Conservation (phyloP, 768 basidiomycete species). For the Termitomyces sp. region DNA sequence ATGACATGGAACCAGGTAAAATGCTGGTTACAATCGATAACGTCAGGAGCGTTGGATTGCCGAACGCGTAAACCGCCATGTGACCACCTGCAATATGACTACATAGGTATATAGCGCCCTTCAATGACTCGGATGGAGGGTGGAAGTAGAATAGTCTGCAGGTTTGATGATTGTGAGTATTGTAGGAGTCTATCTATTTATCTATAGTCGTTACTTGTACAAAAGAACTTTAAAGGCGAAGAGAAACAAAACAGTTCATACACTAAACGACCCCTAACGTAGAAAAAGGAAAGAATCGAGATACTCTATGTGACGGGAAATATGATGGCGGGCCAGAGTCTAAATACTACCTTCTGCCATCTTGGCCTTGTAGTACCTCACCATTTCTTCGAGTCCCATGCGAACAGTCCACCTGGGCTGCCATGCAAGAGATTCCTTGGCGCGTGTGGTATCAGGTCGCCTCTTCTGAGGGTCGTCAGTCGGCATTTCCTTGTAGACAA, state of each 20-base stretch:
- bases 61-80: no score
- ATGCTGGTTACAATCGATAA: no score
- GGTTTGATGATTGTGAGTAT: no score
- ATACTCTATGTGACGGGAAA: background rate
- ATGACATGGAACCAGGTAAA: no score
- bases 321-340: background rate
- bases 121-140: no score
- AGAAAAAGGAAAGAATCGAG: background rate
- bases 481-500: constrained; percentile 80
- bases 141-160: background rate
- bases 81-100: no score
- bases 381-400: constrained; percentile 95
- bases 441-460: constrained; percentile 88
- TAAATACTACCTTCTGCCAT: constrained; percentile 82
- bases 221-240: background rate
- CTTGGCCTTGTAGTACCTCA: constrained; percentile 87
- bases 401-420: constrained; percentile 90
- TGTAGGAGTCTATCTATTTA: background rate
- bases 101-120: no score
- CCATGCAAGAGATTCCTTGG: constrained; percentile 83
- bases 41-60: background rate
- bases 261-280: background rate
- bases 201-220: background rate
- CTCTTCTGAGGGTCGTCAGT: constrained; percentile 94
- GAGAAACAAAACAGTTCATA: background rate